Base-by-base conservation (phyloP, 306 rosid genomes). In the Herpetospermum pedunculosum region DNA sequence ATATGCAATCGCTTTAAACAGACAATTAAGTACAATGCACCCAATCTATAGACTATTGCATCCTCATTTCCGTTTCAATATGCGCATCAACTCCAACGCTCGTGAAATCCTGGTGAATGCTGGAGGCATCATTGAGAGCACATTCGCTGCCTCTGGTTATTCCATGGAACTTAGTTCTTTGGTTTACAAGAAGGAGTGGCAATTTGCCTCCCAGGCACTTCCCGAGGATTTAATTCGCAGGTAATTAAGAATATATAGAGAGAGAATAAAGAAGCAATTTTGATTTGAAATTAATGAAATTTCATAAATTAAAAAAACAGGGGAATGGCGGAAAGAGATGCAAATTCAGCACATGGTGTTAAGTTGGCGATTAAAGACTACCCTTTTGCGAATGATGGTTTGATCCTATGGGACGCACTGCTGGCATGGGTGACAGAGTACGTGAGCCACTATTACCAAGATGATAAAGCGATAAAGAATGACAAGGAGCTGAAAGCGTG, bases 21-120 rank as follows among this genome's bases (percentile, higher is more conserved):
- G 98, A 6, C 98, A 91, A 60, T 81, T 93, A 1, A 93, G 98
- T 83, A 86, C 35, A 25, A 74, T 91, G 88, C 98, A 93, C 35
- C 98, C 97, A 9, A 87, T 93, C 70, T 88, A 88, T 41, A 89
- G 86, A 76, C 64, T 93, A 1, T 49, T 93, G 25, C 92, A 85
- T 32, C 98, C 98, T 2, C 98, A 93, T 80, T 89, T 93, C 37
- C 78, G 97, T n/a, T 93, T 84, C 82, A 93, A 93, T 0, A 84
- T 89, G 94, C 92, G 88, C 75, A 93, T 89, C 44, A 93, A 93
- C 48, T 85, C 91, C 1, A 84, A 87, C 2, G 98, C 97, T 23
- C 89, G 98, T 1, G 69, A 73, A 26, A 81, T 84, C 0, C 85
- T 94, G 0, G 32, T 94, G 70, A 94, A 89, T 57, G 88, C 78